phyloP scores from a whole-genome alignment of 768 basidiomycete genomes.

The Gloeopeniophorella convolvens region DNA sequence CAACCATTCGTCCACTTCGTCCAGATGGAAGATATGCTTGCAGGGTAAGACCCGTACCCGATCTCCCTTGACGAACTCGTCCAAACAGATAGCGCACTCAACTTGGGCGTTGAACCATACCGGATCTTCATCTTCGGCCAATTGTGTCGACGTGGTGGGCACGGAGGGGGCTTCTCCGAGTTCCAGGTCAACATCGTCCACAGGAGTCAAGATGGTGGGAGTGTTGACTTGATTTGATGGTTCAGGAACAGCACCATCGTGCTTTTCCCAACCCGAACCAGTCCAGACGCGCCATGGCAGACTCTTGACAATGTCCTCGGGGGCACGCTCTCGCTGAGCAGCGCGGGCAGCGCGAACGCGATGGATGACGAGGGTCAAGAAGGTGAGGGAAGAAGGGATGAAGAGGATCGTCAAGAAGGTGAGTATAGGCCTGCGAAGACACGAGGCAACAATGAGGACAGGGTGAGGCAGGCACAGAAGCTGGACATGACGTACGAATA shows the following conservation, averaged over 20 bases:
- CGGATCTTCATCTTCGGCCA: slow-evolving; percentile 32
- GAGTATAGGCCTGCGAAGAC: slow-evolving; percentile 58
- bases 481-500: slow-evolving; percentile 57
- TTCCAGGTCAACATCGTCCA: slow-evolving; percentile 17
- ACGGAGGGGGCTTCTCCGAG: slow-evolving; percentile 14
- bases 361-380: slow-evolving; percentile 84
- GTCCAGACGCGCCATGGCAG: slow-evolving; percentile 84
- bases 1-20: slow-evolving; percentile 90
- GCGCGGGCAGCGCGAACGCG: slow-evolving; percentile 79
- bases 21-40: slow-evolving; percentile 89
- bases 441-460: slow-evolving; percentile 9
- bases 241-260: slow-evolving; percentile 35
- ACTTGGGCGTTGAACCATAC: slow-evolving; percentile 77
- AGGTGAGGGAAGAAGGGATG: slow-evolving; percentile 83
- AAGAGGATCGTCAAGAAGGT: slow-evolving; percentile 85
- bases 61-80: slow-evolving; percentile 80
- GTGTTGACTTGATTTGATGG: neutral
- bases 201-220: neutral
- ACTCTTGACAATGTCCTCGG: slow-evolving; percentile 68
- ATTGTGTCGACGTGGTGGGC: slow-evolving; percentile 20
- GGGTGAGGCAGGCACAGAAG: slow-evolving; percentile 1
- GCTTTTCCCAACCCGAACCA: slow-evolving; percentile 74
- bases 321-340: slow-evolving; percentile 77
- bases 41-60: slow-evolving; percentile 89
- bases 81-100: slow-evolving; percentile 93